These are phyloP conservation scores for Helianthus tuberosus DNA, from an alignment of 129 eudicot species.

Conservation along the genomic window DNA sequence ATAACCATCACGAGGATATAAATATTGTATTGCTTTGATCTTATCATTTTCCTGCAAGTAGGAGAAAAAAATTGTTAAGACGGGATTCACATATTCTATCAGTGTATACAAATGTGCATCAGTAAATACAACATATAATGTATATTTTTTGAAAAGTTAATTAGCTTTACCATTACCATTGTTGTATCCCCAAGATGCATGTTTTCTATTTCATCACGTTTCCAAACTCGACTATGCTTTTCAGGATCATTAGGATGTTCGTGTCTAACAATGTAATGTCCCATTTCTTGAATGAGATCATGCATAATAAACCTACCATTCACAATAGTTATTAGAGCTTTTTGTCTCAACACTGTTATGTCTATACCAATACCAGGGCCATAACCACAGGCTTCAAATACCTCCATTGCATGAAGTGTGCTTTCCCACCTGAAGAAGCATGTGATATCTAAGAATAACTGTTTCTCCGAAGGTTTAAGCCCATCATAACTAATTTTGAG, in stretches of 20 bases:
- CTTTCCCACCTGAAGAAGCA: not conserved
- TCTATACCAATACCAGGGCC: not conserved
- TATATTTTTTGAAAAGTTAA: not conserved
- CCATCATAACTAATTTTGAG: conserved; percentile 15
- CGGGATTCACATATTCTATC: too few species aligned
- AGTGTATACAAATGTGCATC: too few species aligned
- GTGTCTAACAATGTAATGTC: not conserved
- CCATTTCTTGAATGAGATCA: not conserved
- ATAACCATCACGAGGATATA: not conserved
- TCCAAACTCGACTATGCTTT: not conserved
- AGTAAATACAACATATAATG: not conserved
- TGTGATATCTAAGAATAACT: not conserved
- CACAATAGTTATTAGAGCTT: not conserved
- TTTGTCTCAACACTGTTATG: not conserved
- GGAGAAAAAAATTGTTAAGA: not conserved
- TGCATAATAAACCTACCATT: not conserved
- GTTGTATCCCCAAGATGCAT: not conserved
- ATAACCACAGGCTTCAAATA: not conserved
- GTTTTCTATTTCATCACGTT: not conserved
- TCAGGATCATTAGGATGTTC: not conserved
- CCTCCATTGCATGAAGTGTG: not conserved
- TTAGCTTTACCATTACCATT: not conserved
- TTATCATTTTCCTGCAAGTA: not conserved
- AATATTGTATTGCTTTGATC: not conserved
- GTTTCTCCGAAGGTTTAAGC: not conserved